These are phyloP conservation scores for Tetracladium setigerum DNA, from an alignment of 495 filamentous ascomycete species.

Conservation along the genomic window DNA sequence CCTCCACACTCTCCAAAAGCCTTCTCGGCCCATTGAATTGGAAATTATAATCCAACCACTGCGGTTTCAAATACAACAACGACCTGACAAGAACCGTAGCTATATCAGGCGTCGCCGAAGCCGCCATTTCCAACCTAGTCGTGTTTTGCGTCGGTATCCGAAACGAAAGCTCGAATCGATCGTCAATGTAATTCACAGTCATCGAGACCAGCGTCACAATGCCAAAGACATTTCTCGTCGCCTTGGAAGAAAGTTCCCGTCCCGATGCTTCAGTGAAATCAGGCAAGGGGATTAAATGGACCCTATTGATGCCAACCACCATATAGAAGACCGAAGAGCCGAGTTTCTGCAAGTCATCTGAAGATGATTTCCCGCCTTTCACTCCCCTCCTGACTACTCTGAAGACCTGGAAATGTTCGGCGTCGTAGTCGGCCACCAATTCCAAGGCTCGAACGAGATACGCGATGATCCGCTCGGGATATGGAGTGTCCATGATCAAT, in stretches of 20 bases:
- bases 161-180: slow-evolving; percentile 81
- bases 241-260: slow-evolving; percentile 36
- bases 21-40: slow-evolving; percentile 37
- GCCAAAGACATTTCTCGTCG: slow-evolving; percentile 48
- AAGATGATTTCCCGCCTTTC: slow-evolving; percentile 50
- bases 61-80: slow-evolving; percentile 72
- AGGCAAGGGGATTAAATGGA: slow-evolving; percentile 71
- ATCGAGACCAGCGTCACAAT: slow-evolving; percentile 66
- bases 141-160: slow-evolving; percentile 58
- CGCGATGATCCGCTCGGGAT: slow-evolving; percentile 52
- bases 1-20: slow-evolving; percentile 1
- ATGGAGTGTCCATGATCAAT: slow-evolving; percentile 39
- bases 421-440: slow-evolving; percentile 57
- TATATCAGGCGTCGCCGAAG: slow-evolving; percentile 68
- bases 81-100: slow-evolving; percentile 63
- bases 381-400: slow-evolving; percentile 71
- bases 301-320: slow-evolving; percentile 72
- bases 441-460: slow-evolving; percentile 62
- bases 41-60: slow-evolving; percentile 68
- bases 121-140: slow-evolving; percentile 67
- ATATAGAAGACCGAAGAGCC: slow-evolving; percentile 73
- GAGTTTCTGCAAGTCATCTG: slow-evolving; percentile 71
- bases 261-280: slow-evolving; percentile 47
- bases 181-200: slow-evolving; percentile 63
- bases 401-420: slow-evolving; percentile 68